phyloP scores from a whole-genome alignment of 345 rosid species.

The Eucalyptus camaldulensis region DNA sequence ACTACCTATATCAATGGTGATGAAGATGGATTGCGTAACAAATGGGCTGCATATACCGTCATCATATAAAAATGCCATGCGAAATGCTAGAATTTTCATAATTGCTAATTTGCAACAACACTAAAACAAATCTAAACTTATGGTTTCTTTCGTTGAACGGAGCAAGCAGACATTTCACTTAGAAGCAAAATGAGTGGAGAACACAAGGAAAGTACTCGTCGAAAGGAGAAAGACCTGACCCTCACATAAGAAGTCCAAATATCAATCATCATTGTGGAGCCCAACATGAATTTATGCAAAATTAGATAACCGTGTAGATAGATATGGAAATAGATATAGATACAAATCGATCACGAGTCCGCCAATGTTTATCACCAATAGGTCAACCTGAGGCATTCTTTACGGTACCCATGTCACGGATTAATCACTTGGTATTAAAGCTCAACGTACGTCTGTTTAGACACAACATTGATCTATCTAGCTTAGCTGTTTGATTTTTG shows the following conservation, averaged over 20 bases:
- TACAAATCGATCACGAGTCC: not conserved
- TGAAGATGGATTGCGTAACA: not conserved
- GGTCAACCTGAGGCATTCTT: not conserved
- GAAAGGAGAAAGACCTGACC: not conserved
- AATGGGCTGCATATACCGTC: not conserved
- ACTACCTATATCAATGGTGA: not conserved
- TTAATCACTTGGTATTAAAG: not conserved
- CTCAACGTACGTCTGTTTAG: not conserved
- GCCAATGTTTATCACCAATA: rapidly evolving
- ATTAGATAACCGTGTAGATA: not conserved
- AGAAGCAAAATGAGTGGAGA: not conserved
- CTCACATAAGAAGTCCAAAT: not conserved
- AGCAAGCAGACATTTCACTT: not conserved
- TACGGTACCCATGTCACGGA: not conserved
- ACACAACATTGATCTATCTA: not conserved
- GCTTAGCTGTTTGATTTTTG: not conserved
- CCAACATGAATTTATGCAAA: not conserved
- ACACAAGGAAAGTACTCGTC: not conserved
- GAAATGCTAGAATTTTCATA: not conserved
- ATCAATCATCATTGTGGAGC: not conserved
- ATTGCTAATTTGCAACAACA: not conserved
- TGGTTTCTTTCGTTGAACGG: not conserved
- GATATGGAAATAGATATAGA: not conserved
- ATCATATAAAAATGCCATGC: not conserved
- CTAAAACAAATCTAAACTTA: not conserved